Base-by-base conservation (phyloP, 805 yeast species). In the Wickerhamiella brachini region DNA sequence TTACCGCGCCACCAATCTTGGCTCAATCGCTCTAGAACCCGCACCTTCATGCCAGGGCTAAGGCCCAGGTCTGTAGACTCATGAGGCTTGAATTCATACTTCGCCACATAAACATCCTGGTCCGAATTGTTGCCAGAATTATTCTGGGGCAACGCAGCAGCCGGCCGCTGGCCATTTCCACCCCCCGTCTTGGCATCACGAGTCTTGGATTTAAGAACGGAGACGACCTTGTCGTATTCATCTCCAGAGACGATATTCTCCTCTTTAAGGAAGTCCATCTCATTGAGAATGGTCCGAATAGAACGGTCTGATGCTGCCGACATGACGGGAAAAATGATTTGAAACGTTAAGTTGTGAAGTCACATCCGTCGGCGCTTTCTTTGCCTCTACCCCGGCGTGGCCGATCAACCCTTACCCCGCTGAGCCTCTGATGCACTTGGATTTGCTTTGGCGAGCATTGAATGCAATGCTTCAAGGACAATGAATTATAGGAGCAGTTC, bases 1-100 rank as follows among this genome's bases (percentile, higher is more conserved):
- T 66, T 64, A 46, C 98, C 98, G 62, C 78, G 83, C 85, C 93
- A 88, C 98, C 98, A 90, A 62, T 88, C 90, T 39, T 76, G 74
- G 20, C 90, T 84, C 47, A 83, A 72, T 60, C 79, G 84, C 62
- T 88, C 95, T 5, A 78, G 51, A 5, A 93, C 77, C 31, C 76
- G 75, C 47, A 93, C 65, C 59, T 75, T 79, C 55, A 83, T 90
- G 51, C 94, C 97, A 39, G 69, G 73, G 37, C 58, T 60, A 18
- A 90, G 71, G 8, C 64, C 68, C 59, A 90, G 69, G 65, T 90
- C 98, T 34, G 81, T 90, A 0, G 77, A 70, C 63, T 85, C 87
- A 58, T 80, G 85, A 0, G 95, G 80, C 7, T 68, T 65, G 67
- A 81, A 90, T 59, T 78, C 85, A 67, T 84, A 93, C 46, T 84